Evolutionary conservation across 1,284 basidiomycete species (phyloP).

Genomic region (Naganishia albida): DNA sequence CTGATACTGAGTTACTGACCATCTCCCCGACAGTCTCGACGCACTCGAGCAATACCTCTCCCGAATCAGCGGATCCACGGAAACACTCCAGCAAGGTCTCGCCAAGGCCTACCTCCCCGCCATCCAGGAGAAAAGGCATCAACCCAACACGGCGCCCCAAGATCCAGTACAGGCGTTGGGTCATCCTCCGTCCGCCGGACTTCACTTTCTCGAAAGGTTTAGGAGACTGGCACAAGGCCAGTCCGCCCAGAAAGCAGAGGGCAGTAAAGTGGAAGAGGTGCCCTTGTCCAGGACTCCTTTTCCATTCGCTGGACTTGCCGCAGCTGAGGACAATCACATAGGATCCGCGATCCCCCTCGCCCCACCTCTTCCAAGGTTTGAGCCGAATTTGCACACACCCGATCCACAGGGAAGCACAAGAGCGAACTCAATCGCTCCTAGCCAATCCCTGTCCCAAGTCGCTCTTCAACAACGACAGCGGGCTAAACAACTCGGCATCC

Average conservation of each 20-base stretch:
- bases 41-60: slow-evolving; percentile 21
- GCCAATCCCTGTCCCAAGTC: slow-evolving; percentile 10
- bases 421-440: slow-evolving; percentile 8
- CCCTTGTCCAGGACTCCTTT: neutral
- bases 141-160: neutral
- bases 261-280: neutral
- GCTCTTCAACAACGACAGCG: neutral
- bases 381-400: neutral
- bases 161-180: neutral
- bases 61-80: slow-evolving; percentile 9
- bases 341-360: neutral
- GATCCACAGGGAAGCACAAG: neutral
- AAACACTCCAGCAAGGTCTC: slow-evolving; percentile 11
- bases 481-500: neutral
- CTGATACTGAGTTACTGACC: neutral
- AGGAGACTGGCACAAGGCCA: neutral
- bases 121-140: neutral
- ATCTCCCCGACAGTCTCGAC: neutral
- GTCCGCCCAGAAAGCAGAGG: neutral
- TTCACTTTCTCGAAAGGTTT: neutral
- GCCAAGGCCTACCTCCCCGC: slow-evolving; percentile 10
- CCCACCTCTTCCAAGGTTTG: neutral
- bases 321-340: neutral
- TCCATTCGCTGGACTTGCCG: neutral
- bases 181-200: neutral